Base-by-base conservation (phyloP, 2,329 filamentous ascomycete genomes). In the Sporothrix protearum region DNA sequence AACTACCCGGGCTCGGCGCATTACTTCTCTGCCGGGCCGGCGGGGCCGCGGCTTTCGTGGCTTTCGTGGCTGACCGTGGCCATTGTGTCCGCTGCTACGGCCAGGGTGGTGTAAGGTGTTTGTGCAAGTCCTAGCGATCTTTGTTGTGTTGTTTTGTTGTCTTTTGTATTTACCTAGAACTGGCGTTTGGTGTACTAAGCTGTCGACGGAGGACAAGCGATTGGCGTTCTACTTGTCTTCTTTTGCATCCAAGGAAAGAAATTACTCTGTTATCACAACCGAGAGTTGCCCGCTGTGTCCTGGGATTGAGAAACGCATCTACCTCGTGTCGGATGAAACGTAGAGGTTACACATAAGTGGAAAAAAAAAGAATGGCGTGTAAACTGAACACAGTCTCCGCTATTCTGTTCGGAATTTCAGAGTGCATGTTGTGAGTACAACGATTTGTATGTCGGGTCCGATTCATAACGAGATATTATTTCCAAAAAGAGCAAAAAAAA, bases 1-100 rank as follows among this genome's bases (percentile, higher is more conserved):
- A 91, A 89, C 77, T 90, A 86, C 75, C 85, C 88, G 2, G 89
- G 88, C 2, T 85, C 86, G 28, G 85, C 85, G 3, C 86, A 87
- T 76, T 84, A 83, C 73, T 79, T 84, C 69, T 80, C 80, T 8
- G 82, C 77, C 16, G 71, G 69, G n/a, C 73, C 73, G 36, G 33
- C 75, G 19, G 71, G 71, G 28, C 57, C 71, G 22, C 63, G 7
- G 16, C 22, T 51, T 51, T 25, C 71, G 55, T 71, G 7, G 16
- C 22, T 51, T 51, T 25, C 71, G 55, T 71, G 36, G 70, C 19
- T 25, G 9, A 55, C 42, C 14, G 42, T 71, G 59, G 49, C 45
- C 3, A 16, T 73, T 36, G 74, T 63, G 22, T 59, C 47, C 1
- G 53, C 9, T 25, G 33, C 63, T 16, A 51, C 36, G 19, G n/a